A percentile compares a stretch with the other conserved stretches of the same genome.
Conservation (phyloP, 2,329 filamentous ascomycete genomes). For the Colletotrichum lini region DNA sequence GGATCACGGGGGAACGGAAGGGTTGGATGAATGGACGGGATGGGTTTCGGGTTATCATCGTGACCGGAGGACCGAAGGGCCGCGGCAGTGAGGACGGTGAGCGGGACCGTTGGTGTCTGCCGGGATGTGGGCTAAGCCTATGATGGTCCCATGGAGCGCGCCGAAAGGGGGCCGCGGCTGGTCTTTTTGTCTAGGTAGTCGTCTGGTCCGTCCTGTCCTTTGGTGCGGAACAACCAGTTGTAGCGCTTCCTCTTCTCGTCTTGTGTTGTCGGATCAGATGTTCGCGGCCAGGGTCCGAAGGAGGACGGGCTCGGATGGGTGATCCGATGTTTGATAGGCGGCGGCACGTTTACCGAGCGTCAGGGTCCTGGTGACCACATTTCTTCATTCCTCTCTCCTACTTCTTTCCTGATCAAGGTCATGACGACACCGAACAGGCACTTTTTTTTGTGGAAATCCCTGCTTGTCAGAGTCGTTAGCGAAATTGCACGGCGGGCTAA, state of each 20-base stretch:
- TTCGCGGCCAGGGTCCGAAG: background rate
- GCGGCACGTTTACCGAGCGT: slow-evolving; percentile 1
- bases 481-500: background rate
- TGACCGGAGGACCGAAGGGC: background rate
- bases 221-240: background rate
- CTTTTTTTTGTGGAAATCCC: background rate
- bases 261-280: background rate
- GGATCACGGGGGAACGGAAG: background rate
- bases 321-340: background rate
- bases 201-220: background rate
- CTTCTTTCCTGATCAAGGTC: background rate
- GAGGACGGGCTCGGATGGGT: background rate
- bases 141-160: background rate
- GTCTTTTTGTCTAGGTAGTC: no score
- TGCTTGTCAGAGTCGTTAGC: background rate
- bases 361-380: background rate
- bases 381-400: no score
- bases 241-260: background rate
- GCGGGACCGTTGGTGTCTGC: background rate
- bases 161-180: no score
- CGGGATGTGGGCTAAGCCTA: background rate
- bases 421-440: background rate
- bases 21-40: no score
- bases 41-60: slow-evolving; percentile 4
- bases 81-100: background rate